A percentile compares a stretch with the other conserved stretches of the same genome.
Conservation (phyloP, 306 rosid species). For the Crotalaria pallida region DNA sequence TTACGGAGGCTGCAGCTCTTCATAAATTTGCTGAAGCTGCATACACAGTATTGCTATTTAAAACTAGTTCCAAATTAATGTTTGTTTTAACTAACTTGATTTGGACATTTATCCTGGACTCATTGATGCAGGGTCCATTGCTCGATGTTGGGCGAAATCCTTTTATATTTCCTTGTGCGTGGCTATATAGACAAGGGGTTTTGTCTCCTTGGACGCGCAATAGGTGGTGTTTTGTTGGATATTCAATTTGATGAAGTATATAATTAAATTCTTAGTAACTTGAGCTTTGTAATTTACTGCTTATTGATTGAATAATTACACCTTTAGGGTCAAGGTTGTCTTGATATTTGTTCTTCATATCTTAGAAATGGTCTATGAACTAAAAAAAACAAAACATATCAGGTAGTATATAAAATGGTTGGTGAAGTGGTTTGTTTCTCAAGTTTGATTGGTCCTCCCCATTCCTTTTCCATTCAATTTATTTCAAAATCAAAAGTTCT, state of each 20-base stretch:
- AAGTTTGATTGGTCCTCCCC: conserved; percentile 13
- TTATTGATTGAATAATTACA: neutral
- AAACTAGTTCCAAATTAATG: neutral
- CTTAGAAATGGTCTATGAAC: neutral
- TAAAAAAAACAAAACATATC: neutral
- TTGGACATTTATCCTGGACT: conserved; percentile 13
- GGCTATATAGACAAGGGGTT: conserved; percentile 90
- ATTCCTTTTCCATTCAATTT: neutral
- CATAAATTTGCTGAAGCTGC: conserved; percentile 97
- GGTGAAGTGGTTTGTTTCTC: neutral
- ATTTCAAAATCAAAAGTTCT: neutral
- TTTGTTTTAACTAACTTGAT: neutral
- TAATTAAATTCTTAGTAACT: conserved; percentile 2
- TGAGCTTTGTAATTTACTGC: neutral
- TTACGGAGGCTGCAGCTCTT: conserved; percentile 75
- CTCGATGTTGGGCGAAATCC: conserved; percentile 93
- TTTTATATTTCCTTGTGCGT: conserved; percentile 65
- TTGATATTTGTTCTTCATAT: neutral
- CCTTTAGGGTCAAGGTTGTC: neutral
- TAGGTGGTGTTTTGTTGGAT: conserved; percentile 51
- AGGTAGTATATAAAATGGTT: neutral
- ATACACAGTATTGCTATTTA: conserved; percentile 56
- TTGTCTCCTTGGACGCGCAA: conserved; percentile 79
- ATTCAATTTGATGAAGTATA: conserved; percentile 29
- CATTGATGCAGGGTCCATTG: conserved; percentile 76